Evolutionary conservation across 805 yeast genomes (phyloP).

Genomic region (Ogataea nakhonphanomensis): DNA sequence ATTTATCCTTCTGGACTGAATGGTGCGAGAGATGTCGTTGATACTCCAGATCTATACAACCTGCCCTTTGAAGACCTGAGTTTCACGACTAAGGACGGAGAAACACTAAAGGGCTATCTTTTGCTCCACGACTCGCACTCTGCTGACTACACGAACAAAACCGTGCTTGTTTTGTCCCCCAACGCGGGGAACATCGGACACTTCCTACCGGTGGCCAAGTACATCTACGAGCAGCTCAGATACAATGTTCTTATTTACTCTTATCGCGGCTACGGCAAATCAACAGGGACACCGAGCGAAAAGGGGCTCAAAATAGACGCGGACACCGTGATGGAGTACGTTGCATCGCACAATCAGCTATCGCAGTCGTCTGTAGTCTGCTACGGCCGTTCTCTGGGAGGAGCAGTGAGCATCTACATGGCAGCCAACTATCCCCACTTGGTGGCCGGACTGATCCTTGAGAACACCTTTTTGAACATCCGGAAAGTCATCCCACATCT

Average conservation of each 20-base stretch:
- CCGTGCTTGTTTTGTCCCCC: slow-evolving; percentile 78
- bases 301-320: slow-evolving; percentile 80
- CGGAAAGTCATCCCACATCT: slow-evolving; percentile 69
- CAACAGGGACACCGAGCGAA: slow-evolving; percentile 76
- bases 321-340: slow-evolving; percentile 58
- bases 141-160: slow-evolving; percentile 49
- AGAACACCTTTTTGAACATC: slow-evolving; percentile 80
- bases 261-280: slow-evolving; percentile 86
- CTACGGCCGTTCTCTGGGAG: slow-evolving; percentile 91
- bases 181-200: slow-evolving; percentile 97
- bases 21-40: slow-evolving; percentile 67
- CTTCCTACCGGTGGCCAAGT: slow-evolving; percentile 72
- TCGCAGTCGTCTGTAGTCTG: slow-evolving; percentile 53
- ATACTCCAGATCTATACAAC: slow-evolving; percentile 69
- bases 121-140: slow-evolving; percentile 46
- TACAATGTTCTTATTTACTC: slow-evolving; percentile 82
- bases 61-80: slow-evolving; percentile 61
- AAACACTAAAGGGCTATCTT: slow-evolving; percentile 59
- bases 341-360: slow-evolving; percentile 52
- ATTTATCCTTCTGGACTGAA: slow-evolving; percentile 85
- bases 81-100: slow-evolving; percentile 68
- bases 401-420: slow-evolving; percentile 86
- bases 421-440: slow-evolving; percentile 53
- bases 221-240: slow-evolving; percentile 58
- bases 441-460: slow-evolving; percentile 68